Conservation (phyloP, 2,329 filamentous ascomycete genomes). For the Sclerotinia trifoliorum region DNA sequence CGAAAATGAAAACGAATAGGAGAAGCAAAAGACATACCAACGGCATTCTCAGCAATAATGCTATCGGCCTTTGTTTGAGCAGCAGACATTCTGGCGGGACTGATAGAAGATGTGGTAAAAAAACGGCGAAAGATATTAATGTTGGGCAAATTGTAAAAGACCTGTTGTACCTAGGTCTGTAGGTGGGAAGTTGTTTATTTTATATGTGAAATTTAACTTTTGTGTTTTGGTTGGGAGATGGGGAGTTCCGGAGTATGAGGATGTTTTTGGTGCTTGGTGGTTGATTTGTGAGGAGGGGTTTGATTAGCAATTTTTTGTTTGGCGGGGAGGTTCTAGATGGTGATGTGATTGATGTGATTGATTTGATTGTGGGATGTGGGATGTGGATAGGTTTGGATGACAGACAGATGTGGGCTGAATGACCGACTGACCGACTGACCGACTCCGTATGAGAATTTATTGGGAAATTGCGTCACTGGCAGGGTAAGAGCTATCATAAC, state of each 20-base stretch:
- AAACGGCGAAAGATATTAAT: conserved; percentile 72
- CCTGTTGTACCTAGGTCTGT: conserved; percentile 16
- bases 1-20: neutral
- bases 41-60: conserved; percentile 85
- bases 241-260: neutral
- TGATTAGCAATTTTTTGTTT: conserved; percentile 6
- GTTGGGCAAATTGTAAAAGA: conserved; percentile 34
- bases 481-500: neutral
- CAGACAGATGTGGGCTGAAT: neutral
- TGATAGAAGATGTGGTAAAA: conserved; percentile 60
- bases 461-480: conserved; percentile 2
- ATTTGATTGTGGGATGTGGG: no score
- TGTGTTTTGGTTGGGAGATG: neutral
- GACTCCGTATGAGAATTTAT: neutral
- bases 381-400: no score
- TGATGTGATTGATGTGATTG: no score
- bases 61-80: conserved; percentile 79
- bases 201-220: neutral
- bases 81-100: conserved; percentile 71
- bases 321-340: conserved; percentile 5
- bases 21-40: conserved; percentile 56
- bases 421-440: no score
- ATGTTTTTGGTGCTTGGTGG: neutral
- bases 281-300: neutral
- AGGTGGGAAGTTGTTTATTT: conserved; percentile 9